Base-by-base conservation (phyloP, 305 asterid genomes). In the Nicotiana rustica region DNA sequence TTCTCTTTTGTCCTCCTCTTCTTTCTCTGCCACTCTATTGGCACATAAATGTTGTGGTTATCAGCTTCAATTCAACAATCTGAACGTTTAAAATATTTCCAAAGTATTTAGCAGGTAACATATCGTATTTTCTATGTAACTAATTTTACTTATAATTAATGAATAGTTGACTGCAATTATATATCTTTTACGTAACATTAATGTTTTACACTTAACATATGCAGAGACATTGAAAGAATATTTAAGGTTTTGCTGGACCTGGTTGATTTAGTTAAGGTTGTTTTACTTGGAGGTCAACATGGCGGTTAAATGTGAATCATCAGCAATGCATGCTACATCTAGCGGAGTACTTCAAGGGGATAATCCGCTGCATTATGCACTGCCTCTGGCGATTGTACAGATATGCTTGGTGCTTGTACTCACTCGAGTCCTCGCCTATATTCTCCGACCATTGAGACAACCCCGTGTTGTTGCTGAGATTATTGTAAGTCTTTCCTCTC, bases 391-490 rank as follows among this genome's bases (percentile, higher is more conserved):
- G 33, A 85, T 79, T 62, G 61, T 85, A 15, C 88, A 85, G 25
- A 85, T 85, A 71, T 64, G 83, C 13, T 59, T 85, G 36, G 86
- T 85, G 66, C 82, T 85, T 79, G 82, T 79, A 0, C 67, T 85
- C 67, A 82, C 88, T 10, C 85, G 84, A 69, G 52, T 31, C 4
- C 86, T 82, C 5, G 86, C 88, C 5, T 85, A 60, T 73, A 25
- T 85, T 44, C 84, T 85, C 18, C 77, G 82, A 2, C 88, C 88
- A 52, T 57, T 85, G 13, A 61, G 88, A 64, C 88, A 85, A 69
- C 88, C 88, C 9, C 86, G 86, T 47, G 86, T 85, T 55, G 19
- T 82, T 70, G 88, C 88, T 6, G 88, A 85, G 76, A 85, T 85
- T 66, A 73, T 85, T 36, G 88, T 85, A 71, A 70, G 88, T 41